Base-by-base conservation (phyloP, 2,329 filamentous ascomycete genomes). In the Ophiostoma quercus region DNA sequence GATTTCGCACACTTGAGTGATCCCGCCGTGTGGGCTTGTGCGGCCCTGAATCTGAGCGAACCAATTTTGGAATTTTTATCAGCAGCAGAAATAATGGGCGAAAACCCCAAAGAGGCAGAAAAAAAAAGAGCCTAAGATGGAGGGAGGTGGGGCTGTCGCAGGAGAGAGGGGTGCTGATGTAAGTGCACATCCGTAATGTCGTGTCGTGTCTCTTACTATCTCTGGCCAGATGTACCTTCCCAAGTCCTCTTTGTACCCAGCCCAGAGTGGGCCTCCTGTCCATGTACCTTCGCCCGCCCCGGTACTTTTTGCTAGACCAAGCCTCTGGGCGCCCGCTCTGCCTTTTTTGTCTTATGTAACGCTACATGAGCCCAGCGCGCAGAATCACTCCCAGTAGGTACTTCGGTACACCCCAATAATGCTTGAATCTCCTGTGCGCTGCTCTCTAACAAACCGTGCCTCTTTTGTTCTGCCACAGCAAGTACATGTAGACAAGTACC, bases 341-440 rank as follows among this genome's bases (percentile, higher is more conserved):
- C 25, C 57, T 16, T n/a, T 62, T 19, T 16, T 62, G 57, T 62
- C 57, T 62, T 62, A 62, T 62, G 57, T 62, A 62, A 62, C 57
- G 57, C 57, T 62, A 32, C 57, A 62, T 34, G 57, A 3, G n/a
- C 22, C 57, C 14, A 16, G 25, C 25, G 57, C 57, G 57, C 57
- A 62, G 16, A 25, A 62, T 34, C 57, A 29, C 25, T 60, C 57
- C 57, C 6, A 16, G 57, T 57, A 22, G 51, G 16, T 25, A 57
- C 51, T 57, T 25, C 9, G 57, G 57, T 62, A 62, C 57, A 19
- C 57, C 25, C 57, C 12, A 4, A 3, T 9, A 25, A 12, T 29
- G 8, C 51, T 47, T 47, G 43, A 7, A 5, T 19, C 16, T 8
- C 19, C 43, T 47, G 43, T 47, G 43, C 43, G 19, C 43, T 41